Percentiles rank a stretch among this genome's conserved stretches.
phyloP scores from a whole-genome alignment of 495 filamentous ascomycete genomes.

The Penicillium pancosmium region DNA sequence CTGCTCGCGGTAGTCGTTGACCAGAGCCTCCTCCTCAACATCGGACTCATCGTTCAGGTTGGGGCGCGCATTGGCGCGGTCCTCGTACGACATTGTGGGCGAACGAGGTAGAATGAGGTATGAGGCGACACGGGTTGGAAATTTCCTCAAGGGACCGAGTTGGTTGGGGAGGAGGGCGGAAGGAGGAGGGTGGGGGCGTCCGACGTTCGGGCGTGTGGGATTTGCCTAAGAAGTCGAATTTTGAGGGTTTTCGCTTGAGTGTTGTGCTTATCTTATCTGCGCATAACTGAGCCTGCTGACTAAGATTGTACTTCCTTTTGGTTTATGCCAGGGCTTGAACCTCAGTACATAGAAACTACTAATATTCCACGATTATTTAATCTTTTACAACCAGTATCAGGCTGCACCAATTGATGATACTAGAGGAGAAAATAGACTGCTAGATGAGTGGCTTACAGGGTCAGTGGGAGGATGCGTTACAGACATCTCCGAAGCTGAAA shows the following conservation, averaged over 20 bases:
- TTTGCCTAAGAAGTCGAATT: conserved; percentile 51
- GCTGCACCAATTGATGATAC: too few relatives aligned
- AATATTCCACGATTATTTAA: too few relatives aligned
- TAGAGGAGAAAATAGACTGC: too few relatives aligned
- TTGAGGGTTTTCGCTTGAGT: conserved; percentile 57
- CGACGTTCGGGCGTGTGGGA: conserved; percentile 49
- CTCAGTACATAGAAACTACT: background rate
- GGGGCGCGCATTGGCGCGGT: conserved; percentile 53
- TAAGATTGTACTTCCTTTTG: conserved; percentile 31
- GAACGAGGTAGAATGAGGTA: conserved; percentile 21
- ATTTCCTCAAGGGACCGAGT: conserved; percentile 25
- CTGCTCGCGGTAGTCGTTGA: conserved; percentile 92
- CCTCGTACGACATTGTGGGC: conserved; percentile 52
- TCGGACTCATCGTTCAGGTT: conserved; percentile 79
- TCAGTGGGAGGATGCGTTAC: too few relatives aligned
- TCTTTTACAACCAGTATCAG: too few relatives aligned
- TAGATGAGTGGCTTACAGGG: too few relatives aligned
- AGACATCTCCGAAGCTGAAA: too few relatives aligned
- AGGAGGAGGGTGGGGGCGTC: conserved; percentile 29
- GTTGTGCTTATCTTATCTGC: conserved; percentile 55
- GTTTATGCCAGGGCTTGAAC: background rate
- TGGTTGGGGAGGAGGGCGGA: conserved; percentile 25
- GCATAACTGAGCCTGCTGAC: conserved; percentile 38
- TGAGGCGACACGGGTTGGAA: conserved; percentile 8
- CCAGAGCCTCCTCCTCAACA: conserved; percentile 90